Evolutionary conservation across 305 asterid genomes (phyloP).

Genomic region (Andrographis paniculata): DNA sequence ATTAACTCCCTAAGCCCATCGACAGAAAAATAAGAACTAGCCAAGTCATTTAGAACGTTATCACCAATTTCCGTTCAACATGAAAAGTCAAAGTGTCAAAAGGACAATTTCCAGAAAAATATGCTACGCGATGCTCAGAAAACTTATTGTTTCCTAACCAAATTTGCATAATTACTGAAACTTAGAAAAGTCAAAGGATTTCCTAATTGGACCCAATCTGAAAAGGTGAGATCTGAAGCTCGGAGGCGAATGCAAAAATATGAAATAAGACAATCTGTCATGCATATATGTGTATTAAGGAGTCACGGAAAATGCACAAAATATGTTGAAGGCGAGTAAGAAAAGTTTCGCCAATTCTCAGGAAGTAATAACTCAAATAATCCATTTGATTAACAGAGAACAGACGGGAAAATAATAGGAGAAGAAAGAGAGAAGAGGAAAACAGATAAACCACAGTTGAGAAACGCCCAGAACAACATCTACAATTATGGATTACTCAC

Average conservation of each 20-base stretch:
- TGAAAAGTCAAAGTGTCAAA: background rate
- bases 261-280: slow-evolving; percentile 1
- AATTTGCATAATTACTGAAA: slow-evolving; percentile 10
- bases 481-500: slow-evolving; percentile 9
- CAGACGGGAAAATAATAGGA: slow-evolving; percentile 1
- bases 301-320: slow-evolving; percentile 4
- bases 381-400: slow-evolving; percentile 11
- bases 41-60: slow-evolving; percentile 11
- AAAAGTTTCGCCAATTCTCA: slow-evolving; percentile 2
- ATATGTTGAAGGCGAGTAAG: background rate
- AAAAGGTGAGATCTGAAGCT: slow-evolving; percentile 19
- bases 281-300: slow-evolving; percentile 1
- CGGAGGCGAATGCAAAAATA: slow-evolving; percentile 10
- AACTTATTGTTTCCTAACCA: slow-evolving; percentile 6
- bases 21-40: slow-evolving; percentile 2
- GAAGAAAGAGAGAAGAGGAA: background rate
- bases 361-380: slow-evolving; percentile 10
- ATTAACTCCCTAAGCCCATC: slow-evolving; percentile 12
- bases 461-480: background rate
- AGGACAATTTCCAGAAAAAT: background rate
- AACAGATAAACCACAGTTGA: background rate
- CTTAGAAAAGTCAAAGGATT: background rate
- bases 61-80: background rate
- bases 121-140: background rate
- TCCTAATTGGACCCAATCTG: slow-evolving; percentile 12